These are phyloP conservation scores for Leishmania aethiopica DNA, from an alignment of 208 protist species.

Conservation along the genomic window DNA sequence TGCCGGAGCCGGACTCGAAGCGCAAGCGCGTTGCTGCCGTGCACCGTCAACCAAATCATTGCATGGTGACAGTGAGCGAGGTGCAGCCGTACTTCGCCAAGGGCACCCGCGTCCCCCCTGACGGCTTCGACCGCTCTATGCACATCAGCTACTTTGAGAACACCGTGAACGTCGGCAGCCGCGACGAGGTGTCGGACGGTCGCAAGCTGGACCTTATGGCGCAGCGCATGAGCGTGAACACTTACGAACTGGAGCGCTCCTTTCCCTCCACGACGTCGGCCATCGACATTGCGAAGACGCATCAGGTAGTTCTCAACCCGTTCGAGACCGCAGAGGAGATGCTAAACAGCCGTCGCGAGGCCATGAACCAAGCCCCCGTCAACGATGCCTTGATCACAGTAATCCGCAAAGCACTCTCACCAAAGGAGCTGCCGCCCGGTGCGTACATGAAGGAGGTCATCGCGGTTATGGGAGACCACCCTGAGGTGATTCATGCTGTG, in stretches of 20 bases:
- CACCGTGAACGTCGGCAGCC: conserved; percentile 42
- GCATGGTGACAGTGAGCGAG: conserved; percentile 77
- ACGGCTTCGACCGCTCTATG: conserved; percentile 76
- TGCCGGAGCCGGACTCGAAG: conserved; percentile 69
- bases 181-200: conserved; percentile 19
- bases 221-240: conserved; percentile 71
- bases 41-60: conserved; percentile 73
- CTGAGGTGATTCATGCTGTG: conserved; percentile 60
- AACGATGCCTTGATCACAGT: conserved; percentile 59
- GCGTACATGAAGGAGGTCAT: conserved; percentile 88
- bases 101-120: conserved; percentile 39
- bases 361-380: conserved; percentile 46
- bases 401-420: conserved; percentile 67
- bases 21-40: conserved; percentile 59
- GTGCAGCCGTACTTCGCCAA: conserved; percentile 76
- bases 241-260: conserved; percentile 72
- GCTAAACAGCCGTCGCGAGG: conserved; percentile 58
- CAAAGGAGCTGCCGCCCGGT: conserved; percentile 67
- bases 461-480: conserved; percentile 52
- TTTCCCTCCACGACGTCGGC: conserved; percentile 86
- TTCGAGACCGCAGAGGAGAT: conserved; percentile 74
- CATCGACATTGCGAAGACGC: conserved; percentile 62
- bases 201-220: conserved; percentile 62
- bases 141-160: conserved; percentile 71
- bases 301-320: conserved; percentile 60